phyloP scores from a whole-genome alignment of 2,329 filamentous ascomycete genomes.

The Aspergillus udagawae region DNA sequence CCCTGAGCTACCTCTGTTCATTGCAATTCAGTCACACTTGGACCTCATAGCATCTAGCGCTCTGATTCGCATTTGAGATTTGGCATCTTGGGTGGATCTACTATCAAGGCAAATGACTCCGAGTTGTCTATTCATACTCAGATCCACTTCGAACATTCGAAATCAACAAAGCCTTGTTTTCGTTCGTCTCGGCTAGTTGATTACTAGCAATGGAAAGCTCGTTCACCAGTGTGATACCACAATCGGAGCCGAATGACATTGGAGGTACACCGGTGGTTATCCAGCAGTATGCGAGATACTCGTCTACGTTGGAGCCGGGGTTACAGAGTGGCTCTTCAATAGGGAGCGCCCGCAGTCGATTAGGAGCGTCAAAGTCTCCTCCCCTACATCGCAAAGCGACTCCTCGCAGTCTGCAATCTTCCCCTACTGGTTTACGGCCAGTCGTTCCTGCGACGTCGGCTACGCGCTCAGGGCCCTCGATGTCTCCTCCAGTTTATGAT shows the following conservation, averaged over 20 bases:
- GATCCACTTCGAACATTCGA: background rate
- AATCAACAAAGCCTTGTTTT: background rate
- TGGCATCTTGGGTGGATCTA: background rate
- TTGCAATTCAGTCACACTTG: background rate
- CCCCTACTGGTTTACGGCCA: constrained; percentile 31
- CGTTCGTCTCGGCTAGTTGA: background rate
- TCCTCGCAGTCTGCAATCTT: constrained; percentile 37
- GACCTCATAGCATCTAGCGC: background rate
- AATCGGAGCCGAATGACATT: constrained; percentile 22
- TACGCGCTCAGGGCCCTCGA: constrained; percentile 33
- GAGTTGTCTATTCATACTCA: background rate
- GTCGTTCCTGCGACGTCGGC: constrained; percentile 22
- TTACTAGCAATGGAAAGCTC: constrained; percentile 27
- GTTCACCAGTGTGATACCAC: constrained; percentile 28
- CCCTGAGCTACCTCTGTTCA: background rate
- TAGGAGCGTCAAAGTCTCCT: constrained; percentile 32
- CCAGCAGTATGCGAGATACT: constrained; percentile 39
- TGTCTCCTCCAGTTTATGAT: constrained; percentile 39
- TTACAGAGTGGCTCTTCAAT: constrained; percentile 36
- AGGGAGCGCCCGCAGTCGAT: constrained; percentile 31
- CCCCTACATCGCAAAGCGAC: constrained; percentile 36
- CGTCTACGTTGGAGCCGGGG: constrained; percentile 30
- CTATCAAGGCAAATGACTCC: background rate
- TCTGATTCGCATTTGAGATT: background rate
- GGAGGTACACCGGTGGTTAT: constrained; percentile 27